Conservation (phyloP, 306 rosid species). For the Carpinus fangiana region DNA sequence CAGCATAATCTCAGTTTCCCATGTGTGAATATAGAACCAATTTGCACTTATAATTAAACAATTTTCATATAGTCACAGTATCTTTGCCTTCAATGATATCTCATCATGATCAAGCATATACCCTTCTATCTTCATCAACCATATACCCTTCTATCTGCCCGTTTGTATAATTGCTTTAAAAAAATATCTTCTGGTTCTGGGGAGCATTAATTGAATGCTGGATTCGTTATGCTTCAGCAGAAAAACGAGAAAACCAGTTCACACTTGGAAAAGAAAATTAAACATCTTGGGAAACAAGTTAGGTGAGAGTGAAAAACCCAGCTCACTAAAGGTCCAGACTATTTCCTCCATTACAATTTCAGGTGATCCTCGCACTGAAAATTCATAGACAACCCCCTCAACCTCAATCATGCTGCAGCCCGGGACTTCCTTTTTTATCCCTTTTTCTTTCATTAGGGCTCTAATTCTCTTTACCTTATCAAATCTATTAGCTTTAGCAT, state of each 20-base stretch:
- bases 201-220: too few species aligned
- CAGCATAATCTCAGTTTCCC: not conserved
- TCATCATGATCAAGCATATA: constrained; percentile 8
- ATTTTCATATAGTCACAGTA: not conserved
- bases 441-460: constrained; percentile 58
- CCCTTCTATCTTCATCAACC: constrained; percentile 40
- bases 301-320: not conserved
- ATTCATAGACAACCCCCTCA: constrained; percentile 65
- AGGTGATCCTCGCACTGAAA: constrained; percentile 65
- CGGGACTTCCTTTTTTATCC: constrained; percentile 56
- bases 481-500: constrained; percentile 65
- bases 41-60: not conserved
- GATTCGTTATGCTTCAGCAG: too few species aligned
- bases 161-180: too few species aligned
- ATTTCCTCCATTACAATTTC: constrained; percentile 47
- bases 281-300: not conserved
- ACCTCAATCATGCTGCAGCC: constrained; percentile 84
- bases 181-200: too few species aligned
- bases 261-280: not conserved
- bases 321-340: constrained; percentile 27
- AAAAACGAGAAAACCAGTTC: too few species aligned
- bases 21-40: not conserved
- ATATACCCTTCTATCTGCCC: too few species aligned
- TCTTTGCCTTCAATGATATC: constrained; percentile 10
- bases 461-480: constrained; percentile 54